These are phyloP conservation scores for Fragaria vesca DNA, from an alignment of 306 rosid species.

Conservation along the genomic window DNA sequence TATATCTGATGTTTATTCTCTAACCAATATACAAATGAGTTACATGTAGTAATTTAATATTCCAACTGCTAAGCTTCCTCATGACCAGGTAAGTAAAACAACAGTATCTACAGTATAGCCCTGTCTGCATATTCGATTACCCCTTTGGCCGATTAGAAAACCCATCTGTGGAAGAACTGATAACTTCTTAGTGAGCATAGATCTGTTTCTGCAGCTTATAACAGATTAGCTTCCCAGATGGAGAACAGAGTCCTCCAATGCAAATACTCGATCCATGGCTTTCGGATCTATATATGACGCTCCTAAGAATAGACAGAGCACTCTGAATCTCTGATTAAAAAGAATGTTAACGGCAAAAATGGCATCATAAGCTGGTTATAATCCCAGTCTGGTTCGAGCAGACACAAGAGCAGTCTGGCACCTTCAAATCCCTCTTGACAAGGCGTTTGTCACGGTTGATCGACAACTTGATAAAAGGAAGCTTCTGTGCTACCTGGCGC, in stretches of 20 bases:
- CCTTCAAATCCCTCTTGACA: constrained; percentile 43
- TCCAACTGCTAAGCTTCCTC: not conserved
- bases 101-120: constrained; percentile 9
- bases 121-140: not conserved
- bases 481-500: constrained; percentile 82
- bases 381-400: constrained; percentile 63
- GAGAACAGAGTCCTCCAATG: not conserved
- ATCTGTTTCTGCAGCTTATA: not conserved
- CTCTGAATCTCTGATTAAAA: not conserved
- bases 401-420: constrained; percentile 63
- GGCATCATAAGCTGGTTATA: constrained; percentile 17
- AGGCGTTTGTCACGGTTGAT: constrained; percentile 76
- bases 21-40: constrained; percentile 14
- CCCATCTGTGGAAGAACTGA: constrained; percentile 4
- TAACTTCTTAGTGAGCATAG: not conserved
- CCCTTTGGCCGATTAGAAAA: not conserved
- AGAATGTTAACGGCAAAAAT: not conserved
- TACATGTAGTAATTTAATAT: constrained; percentile 8
- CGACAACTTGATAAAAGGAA: constrained; percentile 73
- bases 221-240: not conserved
- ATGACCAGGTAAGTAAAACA: constrained; percentile 9
- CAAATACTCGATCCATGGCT: not conserved
- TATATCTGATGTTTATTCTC: constrained; percentile 1
- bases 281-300: not conserved
- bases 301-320: not conserved